Percentiles rank a stretch among this genome's conserved stretches.
Conservation (phyloP, 768 basidiomycete genomes). For the Dioszegia crocea region DNA sequence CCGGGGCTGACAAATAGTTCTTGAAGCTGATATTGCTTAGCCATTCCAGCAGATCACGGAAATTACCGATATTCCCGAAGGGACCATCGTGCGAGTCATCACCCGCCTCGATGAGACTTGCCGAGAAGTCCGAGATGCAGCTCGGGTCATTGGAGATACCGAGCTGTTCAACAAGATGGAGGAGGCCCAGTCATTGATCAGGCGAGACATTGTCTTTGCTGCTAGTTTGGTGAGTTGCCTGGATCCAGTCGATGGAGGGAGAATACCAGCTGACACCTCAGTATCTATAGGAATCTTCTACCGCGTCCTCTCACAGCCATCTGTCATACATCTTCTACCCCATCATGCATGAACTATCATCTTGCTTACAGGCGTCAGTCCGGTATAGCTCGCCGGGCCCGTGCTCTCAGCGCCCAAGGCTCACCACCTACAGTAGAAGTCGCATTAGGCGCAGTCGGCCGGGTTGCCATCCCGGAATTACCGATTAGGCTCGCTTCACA, state of each 20-base stretch:
- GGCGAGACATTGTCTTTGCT: slow-evolving; percentile 73
- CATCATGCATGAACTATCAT: too few relatives aligned
- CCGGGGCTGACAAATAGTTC: too few relatives aligned
- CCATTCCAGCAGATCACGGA: slow-evolving; percentile 91
- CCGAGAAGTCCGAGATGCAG: slow-evolving; percentile 92
- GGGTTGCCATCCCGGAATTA: too few relatives aligned
- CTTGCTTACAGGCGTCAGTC: too few relatives aligned
- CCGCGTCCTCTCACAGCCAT: too few relatives aligned
- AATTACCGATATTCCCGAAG: slow-evolving; percentile 91
- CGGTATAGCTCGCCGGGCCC: too few relatives aligned
- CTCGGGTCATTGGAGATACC: slow-evolving; percentile 92
- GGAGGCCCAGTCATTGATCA: slow-evolving; percentile 85
- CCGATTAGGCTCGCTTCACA: too few relatives aligned
- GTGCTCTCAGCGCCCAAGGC: too few relatives aligned
- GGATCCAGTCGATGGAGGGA: neutral
- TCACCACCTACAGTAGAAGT: too few relatives aligned
- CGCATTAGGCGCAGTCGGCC: too few relatives aligned
- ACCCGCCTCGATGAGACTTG: slow-evolving; percentile 95
- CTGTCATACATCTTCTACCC: too few relatives aligned
- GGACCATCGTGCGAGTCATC: slow-evolving; percentile 93
- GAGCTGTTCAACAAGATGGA: slow-evolving; percentile 98
- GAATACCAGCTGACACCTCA: neutral
- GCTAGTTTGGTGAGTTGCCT: slow-evolving; percentile 44
- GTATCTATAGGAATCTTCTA: slow-evolving; percentile 10
- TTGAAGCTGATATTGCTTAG: slow-evolving; percentile 53